A percentile compares a stretch with the other conserved stretches of the same genome.
Conservation (phyloP, 2,329 filamentous ascomycete species). For the Colletotrichum sojae region DNA sequence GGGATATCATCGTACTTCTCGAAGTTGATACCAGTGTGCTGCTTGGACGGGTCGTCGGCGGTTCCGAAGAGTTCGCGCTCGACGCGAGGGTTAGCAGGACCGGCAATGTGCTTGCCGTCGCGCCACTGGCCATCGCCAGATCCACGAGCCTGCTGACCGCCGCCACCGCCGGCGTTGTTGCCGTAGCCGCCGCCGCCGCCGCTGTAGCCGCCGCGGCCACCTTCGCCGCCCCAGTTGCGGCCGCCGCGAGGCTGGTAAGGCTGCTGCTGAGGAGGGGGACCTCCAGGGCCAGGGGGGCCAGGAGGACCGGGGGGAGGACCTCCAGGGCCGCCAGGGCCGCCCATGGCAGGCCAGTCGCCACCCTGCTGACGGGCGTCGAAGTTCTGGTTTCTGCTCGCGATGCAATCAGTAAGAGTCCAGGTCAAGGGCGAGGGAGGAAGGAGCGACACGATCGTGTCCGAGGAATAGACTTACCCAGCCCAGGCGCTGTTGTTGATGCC, state of each 20-base stretch:
- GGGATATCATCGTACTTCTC: constrained; percentile 99
- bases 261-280: constrained; percentile 42
- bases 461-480: constrained; percentile 60
- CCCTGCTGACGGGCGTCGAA: constrained; percentile 52
- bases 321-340: constrained; percentile 45
- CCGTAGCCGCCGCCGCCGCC: constrained; percentile 55
- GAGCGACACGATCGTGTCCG: constrained; percentile 16
- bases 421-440: not conserved
- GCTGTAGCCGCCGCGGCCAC: constrained; percentile 54
- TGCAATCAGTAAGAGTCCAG: constrained; percentile 41
- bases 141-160: constrained; percentile 75
- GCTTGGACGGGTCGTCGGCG: constrained; percentile 92
- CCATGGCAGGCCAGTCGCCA: constrained; percentile 42
- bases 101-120: constrained; percentile 95
- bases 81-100: constrained; percentile 87
- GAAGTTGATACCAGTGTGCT: constrained; percentile 99
- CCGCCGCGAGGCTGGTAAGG: constrained; percentile 38
- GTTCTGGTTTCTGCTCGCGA: constrained; percentile 43
- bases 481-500: constrained; percentile 68
- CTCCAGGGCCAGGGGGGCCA: constrained; percentile 47
- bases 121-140: constrained; percentile 97
- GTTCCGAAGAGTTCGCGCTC: constrained; percentile 97
- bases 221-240: constrained; percentile 48
- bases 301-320: constrained; percentile 46
- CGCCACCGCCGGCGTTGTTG: constrained; percentile 59